Evolutionary conservation across 805 yeast genomes (phyloP), one percentile per base, ranked within the genome.

Genomic region (Candida sphagnicola): DNA sequence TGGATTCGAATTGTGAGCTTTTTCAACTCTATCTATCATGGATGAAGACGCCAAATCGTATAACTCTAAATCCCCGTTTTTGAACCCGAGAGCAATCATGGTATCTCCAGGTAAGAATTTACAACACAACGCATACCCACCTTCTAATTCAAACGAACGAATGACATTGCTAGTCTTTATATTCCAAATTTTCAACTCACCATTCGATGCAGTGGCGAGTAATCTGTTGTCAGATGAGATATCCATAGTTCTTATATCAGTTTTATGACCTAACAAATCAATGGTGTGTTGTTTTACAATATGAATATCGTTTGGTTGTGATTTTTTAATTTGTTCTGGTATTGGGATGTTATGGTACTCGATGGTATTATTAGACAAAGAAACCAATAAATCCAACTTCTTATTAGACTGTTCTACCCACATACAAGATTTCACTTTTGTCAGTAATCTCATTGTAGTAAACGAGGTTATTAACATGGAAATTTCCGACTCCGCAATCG

Each of bases 61-160:
- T 33, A 93, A 67, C 52, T 86, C 91, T 38, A 93, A 61, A 40
- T 77, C 78, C 33, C 99, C 99, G 43, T 78, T 77, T 57, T 89
- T 88, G 43, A 93, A 88, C 29, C 97, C 98, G 5, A 87, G 77
- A 12, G 87, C 86, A 21, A 91, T 80, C 43, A 93, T 68, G 1
- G 89, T 71, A 39, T 95, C 96, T 46, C 98, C 98, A 0, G 98
- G 98, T 39, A 93, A 68, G 51, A 93, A 89, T 51, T 78, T 76
- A 43, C 85, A 73, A 43, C 87, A 75, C 37, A 93, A 67, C 0
- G 95, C 86, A 57, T 91, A 88, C 2, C 96, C 97, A 47, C 95
- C 77, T 25, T 82, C 90, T 33, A 66, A 50, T 16, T 38, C 48
- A 54, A 93, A 85, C 0, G 95, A 84, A 54, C 99, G 74, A 35